Evolutionary conservation across 495 filamentous ascomycete species (phyloP).

Genomic region (Neurospora intermedia): DNA sequence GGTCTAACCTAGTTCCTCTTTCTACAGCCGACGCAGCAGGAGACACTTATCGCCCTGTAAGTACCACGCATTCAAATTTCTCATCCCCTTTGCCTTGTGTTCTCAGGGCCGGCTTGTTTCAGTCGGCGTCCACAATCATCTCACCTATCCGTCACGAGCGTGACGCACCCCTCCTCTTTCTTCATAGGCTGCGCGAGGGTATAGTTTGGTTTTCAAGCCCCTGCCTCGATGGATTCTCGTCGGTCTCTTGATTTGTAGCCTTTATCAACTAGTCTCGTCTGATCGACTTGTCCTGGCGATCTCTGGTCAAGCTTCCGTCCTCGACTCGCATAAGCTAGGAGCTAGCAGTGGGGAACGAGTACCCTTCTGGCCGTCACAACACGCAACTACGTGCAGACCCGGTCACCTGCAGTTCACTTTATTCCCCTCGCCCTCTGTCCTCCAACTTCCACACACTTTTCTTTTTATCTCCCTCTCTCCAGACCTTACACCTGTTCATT

Average conservation of each 20-base stretch:
- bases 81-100: neutral
- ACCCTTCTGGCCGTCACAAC: neutral
- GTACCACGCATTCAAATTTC: constrained; percentile 10
- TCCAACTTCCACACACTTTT: neutral
- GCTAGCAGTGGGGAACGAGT: neutral
- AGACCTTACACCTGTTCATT: constrained; percentile 6
- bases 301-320: neutral
- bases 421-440: neutral
- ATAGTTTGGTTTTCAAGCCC: neutral
- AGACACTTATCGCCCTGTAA: constrained; percentile 44
- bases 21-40: constrained; percentile 36
- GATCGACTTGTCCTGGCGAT: neutral
- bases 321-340: neutral
- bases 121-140: neutral
- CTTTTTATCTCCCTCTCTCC: neutral
- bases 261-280: neutral
- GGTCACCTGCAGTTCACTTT: neutral
- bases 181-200: neutral
- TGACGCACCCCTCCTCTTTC: neutral
- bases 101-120: neutral
- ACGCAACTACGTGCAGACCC: neutral
- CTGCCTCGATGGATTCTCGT: neutral
- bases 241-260: neutral
- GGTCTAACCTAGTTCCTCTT: constrained; percentile 26
- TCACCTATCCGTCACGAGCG: neutral